Base-by-base conservation (phyloP, 257 asterid genomes). In the Solanum neorickii region DNA sequence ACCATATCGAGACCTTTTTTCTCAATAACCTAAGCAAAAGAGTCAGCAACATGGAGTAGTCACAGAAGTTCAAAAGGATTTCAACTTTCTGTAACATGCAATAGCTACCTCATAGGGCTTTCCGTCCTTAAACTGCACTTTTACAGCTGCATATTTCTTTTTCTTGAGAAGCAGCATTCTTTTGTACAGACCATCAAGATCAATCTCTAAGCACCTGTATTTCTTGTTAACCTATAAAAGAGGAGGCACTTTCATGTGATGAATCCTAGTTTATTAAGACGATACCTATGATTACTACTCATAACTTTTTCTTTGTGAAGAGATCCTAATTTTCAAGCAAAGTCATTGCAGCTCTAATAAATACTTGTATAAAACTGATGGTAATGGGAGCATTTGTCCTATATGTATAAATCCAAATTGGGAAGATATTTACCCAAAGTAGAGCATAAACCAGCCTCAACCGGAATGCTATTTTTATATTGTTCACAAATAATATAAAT, bases 1-100 rank as follows among this genome's bases (percentile, higher is more conserved):
- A 97, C 99, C 95, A 96, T 95, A 92, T 97, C 99, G 91, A 97
- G 98, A 90, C 99, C 99, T 92, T 97, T 97, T 89, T 95, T 90
- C 90, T 97, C 99, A 89, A 94, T 94, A 82, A 93, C 94, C 99
- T 97, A 91, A 70, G 84, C 27, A n/a, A 85, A 44, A 85, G 33
- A 29, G 65, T 82, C 39, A 69, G 75, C 49, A 18, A 78, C n/a
- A 37, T 74, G 72, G 47, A 82, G 68, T 42, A 56, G 66, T 25
- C 72, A 41, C 80, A 42, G 33, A 73, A 82, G 85, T 74, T 31
- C 42, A 59, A 56, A 82, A 66, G 49, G 13, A 66, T 68, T 72
- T 47, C 47, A 86, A 33, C 83, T 86, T 82, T 41, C 29, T 86
- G 41, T 46, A 77, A 84, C 83, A 83, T 72, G 87, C 70, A 85